These are phyloP conservation scores for Melaleuca alternifolia DNA, from an alignment of 345 rosid genomes.

Conservation along the genomic window DNA sequence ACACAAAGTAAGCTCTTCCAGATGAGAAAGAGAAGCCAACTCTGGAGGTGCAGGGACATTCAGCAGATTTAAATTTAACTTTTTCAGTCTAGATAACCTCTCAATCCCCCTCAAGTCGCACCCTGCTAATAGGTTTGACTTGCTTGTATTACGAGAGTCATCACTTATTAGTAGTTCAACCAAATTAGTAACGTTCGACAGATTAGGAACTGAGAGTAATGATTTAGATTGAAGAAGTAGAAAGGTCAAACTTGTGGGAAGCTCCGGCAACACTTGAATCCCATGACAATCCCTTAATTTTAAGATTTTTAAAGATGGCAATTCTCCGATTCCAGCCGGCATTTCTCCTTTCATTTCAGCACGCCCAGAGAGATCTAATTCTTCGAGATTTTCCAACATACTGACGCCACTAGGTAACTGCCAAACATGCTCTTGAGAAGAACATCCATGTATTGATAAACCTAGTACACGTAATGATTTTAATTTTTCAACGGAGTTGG, in stretches of 20 bases:
- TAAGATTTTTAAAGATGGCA: too few relatives aligned
- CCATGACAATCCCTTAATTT: fast-evolving
- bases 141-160: not conserved
- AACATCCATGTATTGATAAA: too few relatives aligned
- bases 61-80: fast-evolving
- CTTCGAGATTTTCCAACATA: not conserved
- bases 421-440: not conserved
- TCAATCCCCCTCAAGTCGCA: not conserved
- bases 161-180: fast-evolving
- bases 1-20: fast-evolving
- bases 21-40: too few relatives aligned
- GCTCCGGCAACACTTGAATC: not conserved
- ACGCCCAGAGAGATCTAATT: fast-evolving
- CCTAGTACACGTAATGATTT: fast-evolving
- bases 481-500: fast-evolving
- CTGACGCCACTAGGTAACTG: not conserved
- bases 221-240: fast-evolving
- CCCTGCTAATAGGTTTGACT: fast-evolving
- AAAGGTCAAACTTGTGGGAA: fast-evolving
- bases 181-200: too few relatives aligned
- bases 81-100: not conserved
- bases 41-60: fast-evolving
- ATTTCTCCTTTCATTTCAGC: fast-evolving
- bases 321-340: not conserved
- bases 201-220: fast-evolving